phyloP scores from a whole-genome alignment of 225 moss, liverwort and hornwort species.

The Ulota crispa region DNA sequence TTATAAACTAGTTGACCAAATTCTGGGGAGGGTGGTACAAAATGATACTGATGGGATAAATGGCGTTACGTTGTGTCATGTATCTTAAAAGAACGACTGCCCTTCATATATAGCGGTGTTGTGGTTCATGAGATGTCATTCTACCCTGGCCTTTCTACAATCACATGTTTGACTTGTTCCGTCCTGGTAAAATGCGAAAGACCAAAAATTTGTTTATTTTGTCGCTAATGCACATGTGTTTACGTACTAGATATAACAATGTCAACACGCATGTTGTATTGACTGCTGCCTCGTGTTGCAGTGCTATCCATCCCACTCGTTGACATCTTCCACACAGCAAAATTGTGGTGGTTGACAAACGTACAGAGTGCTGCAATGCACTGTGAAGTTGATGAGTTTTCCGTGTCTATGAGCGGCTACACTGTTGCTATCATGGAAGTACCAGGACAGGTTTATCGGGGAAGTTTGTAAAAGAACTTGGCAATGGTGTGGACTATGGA shows the following conservation, averaged over 20 bases:
- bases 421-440: neutral
- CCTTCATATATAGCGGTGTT: too few species aligned
- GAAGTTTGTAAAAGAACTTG: neutral
- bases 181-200: neutral
- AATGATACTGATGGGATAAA: too few species aligned
- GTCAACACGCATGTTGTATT: neutral
- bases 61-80: too few species aligned
- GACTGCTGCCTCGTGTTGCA: neutral
- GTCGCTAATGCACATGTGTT: neutral
- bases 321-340: conserved; percentile 16
- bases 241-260: neutral
- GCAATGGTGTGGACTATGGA: conserved; percentile 1
- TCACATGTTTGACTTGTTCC: neutral
- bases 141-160: too few species aligned
- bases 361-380: neutral
- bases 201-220: neutral
- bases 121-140: too few species aligned
- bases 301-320: neutral
- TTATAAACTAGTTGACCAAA: neutral
- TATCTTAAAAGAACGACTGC: too few species aligned
- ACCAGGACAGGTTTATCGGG: neutral
- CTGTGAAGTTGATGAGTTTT: conserved; percentile 10
- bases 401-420: conserved; percentile 11
- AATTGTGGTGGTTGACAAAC: neutral
- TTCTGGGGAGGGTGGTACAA: neutral